phyloP scores from a whole-genome alignment of 192 early-diverging fungal species.

The Entophlyctis luteolus region DNA sequence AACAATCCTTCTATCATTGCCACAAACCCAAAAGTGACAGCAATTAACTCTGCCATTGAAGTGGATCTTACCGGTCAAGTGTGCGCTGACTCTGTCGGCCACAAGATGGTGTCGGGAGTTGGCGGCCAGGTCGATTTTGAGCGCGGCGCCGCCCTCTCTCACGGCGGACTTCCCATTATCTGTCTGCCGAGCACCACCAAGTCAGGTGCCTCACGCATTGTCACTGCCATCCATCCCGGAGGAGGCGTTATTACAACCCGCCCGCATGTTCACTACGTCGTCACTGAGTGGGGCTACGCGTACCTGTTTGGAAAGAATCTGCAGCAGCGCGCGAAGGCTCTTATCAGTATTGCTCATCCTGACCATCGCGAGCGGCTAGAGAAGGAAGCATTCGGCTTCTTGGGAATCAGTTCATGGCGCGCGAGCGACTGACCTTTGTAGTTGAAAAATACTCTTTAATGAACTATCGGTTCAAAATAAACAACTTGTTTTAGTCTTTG shows the following conservation, averaged over 20 bases:
- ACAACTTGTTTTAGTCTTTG: too few species aligned
- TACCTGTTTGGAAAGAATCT: conserved; percentile 51
- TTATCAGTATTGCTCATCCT: conserved; percentile 54
- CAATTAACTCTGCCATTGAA: conserved; percentile 52
- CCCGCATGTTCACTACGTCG: conserved; percentile 43
- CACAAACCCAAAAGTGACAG: conserved; percentile 43
- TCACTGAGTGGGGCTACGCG: conserved; percentile 47
- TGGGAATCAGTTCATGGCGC: conserved; percentile 29
- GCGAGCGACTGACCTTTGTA: too few species aligned
- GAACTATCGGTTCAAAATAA: too few species aligned
- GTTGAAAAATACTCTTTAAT: too few species aligned
- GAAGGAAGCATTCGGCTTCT: conserved; percentile 39
- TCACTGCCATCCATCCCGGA: conserved; percentile 32
- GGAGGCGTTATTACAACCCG: conserved; percentile 49
- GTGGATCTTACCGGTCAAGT: conserved; percentile 53
- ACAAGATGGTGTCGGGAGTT: conserved; percentile 44
- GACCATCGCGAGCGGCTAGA: conserved; percentile 43
- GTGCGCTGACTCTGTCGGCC: conserved; percentile 48
- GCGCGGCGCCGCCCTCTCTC: conserved; percentile 45
- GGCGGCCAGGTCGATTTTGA: conserved; percentile 56
- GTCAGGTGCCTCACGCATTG: conserved; percentile 39
- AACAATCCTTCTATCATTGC: conserved; percentile 51
- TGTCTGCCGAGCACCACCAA: conserved; percentile 41
- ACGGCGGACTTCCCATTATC: conserved; percentile 50
- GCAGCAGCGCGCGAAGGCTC: conserved; percentile 40